These are phyloP conservation scores for Periconia macrospinosa DNA, from an alignment of 2,329 filamentous ascomycete genomes.

Conservation along the genomic window DNA sequence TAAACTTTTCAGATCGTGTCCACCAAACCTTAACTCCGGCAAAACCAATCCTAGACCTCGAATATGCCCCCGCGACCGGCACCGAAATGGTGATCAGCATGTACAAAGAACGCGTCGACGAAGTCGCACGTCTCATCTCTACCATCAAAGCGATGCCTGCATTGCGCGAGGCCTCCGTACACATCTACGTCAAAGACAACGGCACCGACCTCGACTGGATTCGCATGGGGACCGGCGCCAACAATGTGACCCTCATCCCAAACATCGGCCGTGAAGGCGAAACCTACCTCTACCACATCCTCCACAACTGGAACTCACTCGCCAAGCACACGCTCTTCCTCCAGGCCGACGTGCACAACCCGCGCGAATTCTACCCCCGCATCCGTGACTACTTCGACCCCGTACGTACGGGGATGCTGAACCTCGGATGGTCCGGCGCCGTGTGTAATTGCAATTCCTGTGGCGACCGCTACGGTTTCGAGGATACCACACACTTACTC, in stretches of 20 bases:
- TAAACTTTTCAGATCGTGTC: slow-evolving; percentile 18
- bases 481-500: slow-evolving; percentile 42
- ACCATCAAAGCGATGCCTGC: slow-evolving; percentile 18
- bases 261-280: slow-evolving; percentile 51
- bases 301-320: slow-evolving; percentile 46
- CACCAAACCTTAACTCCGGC: not conserved
- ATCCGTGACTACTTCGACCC: slow-evolving; percentile 43
- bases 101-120: slow-evolving; percentile 36
- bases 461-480: slow-evolving; percentile 43
- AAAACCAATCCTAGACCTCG: slow-evolving; percentile 14
- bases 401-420: slow-evolving; percentile 48
- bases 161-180: slow-evolving; percentile 17
- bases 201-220: slow-evolving; percentile 19
- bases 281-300: slow-evolving; percentile 51
- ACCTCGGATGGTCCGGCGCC: slow-evolving; percentile 43
- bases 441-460: slow-evolving; percentile 45
- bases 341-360: slow-evolving; percentile 49
- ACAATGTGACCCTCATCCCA: slow-evolving; percentile 22
- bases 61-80: slow-evolving; percentile 20
- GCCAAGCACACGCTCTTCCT: slow-evolving; percentile 51
- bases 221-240: slow-evolving; percentile 17
- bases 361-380: slow-evolving; percentile 36
- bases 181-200: slow-evolving; percentile 35
- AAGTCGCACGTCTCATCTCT: slow-evolving; percentile 23
- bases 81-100: slow-evolving; percentile 44